phyloP scores from a whole-genome alignment of 106 monocot species.

The Dendrobium catenatum region DNA sequence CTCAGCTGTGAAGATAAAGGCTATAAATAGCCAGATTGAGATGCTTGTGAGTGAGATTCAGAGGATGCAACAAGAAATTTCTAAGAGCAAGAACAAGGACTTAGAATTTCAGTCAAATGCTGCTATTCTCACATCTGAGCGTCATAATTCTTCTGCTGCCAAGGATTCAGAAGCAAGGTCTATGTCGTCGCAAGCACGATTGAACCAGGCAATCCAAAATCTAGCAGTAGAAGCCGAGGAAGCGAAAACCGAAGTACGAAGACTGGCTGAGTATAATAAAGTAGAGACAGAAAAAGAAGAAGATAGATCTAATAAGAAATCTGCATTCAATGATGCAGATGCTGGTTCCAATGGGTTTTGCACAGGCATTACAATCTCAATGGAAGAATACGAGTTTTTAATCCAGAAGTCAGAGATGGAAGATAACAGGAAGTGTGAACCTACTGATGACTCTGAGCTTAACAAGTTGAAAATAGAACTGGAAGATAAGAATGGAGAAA shows the following conservation, averaged over 20 bases:
- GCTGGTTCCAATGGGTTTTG: background rate
- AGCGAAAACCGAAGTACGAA: conserved; percentile 13
- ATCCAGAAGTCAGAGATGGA: conserved; percentile 7
- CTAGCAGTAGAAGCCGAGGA: conserved; percentile 19
- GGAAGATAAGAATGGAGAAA: conserved; percentile 16
- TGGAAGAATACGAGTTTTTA: conserved; percentile 15
- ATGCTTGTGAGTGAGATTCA: conserved; percentile 11
- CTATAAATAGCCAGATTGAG: conserved; percentile 8
- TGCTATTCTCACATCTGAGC: conserved; percentile 19
- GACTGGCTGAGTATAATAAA: background rate
- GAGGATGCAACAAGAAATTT: conserved; percentile 8
- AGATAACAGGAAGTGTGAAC: background rate
- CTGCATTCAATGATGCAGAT: background rate
- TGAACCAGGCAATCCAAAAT: conserved; percentile 14
- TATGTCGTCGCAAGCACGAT: no score
- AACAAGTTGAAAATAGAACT: conserved; percentile 14
- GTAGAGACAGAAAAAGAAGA: background rate
- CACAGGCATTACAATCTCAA: conserved; percentile 16
- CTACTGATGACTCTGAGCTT: background rate
- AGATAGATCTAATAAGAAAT: background rate
- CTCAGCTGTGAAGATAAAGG: conserved; percentile 9
- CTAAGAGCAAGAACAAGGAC: conserved; percentile 14
- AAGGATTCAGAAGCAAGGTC: conserved; percentile 19
- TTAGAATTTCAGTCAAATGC: conserved; percentile 17
- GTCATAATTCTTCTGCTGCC: conserved; percentile 18